Percentiles rank a stretch among this genome's conserved stretches.
Conservation (phyloP, 306 rosid species). For the Mimosa pudica region DNA sequence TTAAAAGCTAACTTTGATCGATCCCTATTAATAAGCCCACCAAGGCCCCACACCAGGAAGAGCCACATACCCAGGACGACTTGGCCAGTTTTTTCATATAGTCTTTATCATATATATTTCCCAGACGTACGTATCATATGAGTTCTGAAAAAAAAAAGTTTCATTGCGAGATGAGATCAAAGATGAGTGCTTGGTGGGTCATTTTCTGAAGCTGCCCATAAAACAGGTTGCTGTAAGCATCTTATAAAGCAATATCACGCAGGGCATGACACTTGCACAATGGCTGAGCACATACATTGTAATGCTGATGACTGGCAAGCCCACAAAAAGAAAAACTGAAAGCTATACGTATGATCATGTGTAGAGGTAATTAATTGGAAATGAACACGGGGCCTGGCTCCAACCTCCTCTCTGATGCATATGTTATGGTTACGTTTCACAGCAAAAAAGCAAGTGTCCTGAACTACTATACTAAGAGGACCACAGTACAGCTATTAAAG, state of each 20-base stretch:
- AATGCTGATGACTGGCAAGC: conserved; percentile 4
- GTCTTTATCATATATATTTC: neutral
- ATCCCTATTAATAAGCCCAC: neutral
- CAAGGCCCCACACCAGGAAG: neutral
- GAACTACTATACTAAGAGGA: neutral
- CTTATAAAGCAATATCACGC: neutral
- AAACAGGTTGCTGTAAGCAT: neutral
- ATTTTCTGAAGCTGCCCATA: neutral
- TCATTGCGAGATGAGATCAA: neutral
- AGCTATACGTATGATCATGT: neutral
- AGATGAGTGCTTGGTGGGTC: neutral
- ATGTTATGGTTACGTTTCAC: neutral
- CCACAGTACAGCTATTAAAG: neutral
- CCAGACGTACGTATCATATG: neutral
- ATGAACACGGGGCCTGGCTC: neutral
- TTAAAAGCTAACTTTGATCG: neutral
- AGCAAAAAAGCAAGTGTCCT: neutral
- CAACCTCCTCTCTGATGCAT: neutral
- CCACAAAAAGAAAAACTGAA: neutral
- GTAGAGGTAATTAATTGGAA: neutral
- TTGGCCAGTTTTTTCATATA: neutral
- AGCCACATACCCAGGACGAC: neutral
- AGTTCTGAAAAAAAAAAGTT: neutral
- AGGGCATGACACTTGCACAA: neutral
- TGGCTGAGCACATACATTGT: neutral